Base-by-base conservation (phyloP, 2,329 filamentous ascomycete genomes). In the Fusarium concolor region DNA sequence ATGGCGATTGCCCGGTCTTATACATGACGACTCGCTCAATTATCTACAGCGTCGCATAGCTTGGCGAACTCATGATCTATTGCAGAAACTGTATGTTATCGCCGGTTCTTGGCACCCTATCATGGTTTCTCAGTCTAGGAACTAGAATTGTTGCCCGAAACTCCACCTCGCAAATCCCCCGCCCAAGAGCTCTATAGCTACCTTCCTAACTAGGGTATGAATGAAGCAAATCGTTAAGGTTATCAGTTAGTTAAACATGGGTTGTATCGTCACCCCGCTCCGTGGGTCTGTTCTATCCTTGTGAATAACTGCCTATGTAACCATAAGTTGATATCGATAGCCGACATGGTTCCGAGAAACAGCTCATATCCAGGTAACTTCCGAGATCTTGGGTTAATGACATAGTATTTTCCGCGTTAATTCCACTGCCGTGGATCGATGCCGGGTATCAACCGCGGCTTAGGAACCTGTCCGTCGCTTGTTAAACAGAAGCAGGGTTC, bases 161-260 rank as follows among this genome's bases (percentile, higher is more conserved):
- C 46, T 64, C 61, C 59, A 64, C 61, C 31, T 43, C 18, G 14
- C 24, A 14, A n/a, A 38, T 46, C 59, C 45, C 61, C 58, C 39
- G 29, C 51, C 14, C 29, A 52, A 41, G 29, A 15, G 33, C 5
- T 41, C 1, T 14, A 20, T 31, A 42, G 20, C 17, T 52, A 64
- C 61, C 60, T 64, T 64, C 61, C 61, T 64, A 64, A 45, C 44
- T 46, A 11, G 60, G 61, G 37, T 52, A 37, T 59, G 15, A 26
- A 38, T 52, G 49, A 59, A 64, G 59, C 26, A 49, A 59, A 57
- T 64, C 52, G 42, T 52, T 59, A 65, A 29, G 42, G 61, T 64
- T 52, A 52, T 58, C 45, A 26, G 26, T 52, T 41, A 49, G 50
- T 22, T 14, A 9, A 39, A 15, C 31, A 10, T 61, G 22, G 38